phyloP scores from a whole-genome alignment of 2,329 filamentous ascomycete genomes.

The Clonostachys chloroleuca region DNA sequence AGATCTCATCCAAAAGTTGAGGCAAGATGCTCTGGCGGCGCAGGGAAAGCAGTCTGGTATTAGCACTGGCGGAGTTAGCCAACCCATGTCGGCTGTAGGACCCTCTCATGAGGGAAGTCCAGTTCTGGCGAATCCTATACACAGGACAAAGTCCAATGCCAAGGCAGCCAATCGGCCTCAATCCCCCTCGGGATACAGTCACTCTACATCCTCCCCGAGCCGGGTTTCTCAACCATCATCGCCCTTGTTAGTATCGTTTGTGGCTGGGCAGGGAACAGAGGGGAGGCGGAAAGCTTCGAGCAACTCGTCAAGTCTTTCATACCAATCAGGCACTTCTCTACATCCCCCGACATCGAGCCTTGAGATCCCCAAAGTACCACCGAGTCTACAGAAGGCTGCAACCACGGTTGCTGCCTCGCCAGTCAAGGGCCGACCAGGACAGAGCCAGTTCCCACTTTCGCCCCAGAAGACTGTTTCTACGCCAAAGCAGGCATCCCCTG shows the following conservation, averaged over 20 bases:
- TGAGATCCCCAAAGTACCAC: conserved; percentile 63
- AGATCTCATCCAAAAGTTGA: conserved; percentile 93
- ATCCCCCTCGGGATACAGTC: conserved; percentile 77
- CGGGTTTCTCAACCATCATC: conserved; percentile 65
- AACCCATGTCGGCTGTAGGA: conserved; percentile 43
- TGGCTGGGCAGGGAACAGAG: conserved; percentile 76
- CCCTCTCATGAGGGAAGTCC: conserved; percentile 80
- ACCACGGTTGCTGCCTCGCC: conserved; percentile 52
- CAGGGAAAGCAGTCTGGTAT: conserved; percentile 47
- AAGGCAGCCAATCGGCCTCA: conserved; percentile 75
- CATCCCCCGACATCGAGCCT: conserved; percentile 63
- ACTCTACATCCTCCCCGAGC: conserved; percentile 82
- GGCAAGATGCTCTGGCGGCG: conserved; percentile 78
- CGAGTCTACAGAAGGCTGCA: conserved; percentile 55
- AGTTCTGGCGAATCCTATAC: conserved; percentile 72
- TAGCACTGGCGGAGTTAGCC: conserved; percentile 33
- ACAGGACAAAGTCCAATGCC: conserved; percentile 77
- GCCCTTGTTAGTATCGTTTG: conserved; percentile 93
- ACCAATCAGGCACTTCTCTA: conserved; percentile 61
- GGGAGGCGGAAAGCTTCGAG: conserved; percentile 85
- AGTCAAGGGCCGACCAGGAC: conserved; percentile 50
- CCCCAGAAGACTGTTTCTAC: conserved; percentile 61
- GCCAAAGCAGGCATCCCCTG: conserved; percentile 59
- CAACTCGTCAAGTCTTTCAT: conserved; percentile 78
- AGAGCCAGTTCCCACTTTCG: conserved; percentile 47